These are phyloP conservation scores for Aspergillus flavus DNA, from an alignment of 2,329 filamentous ascomycete genomes.

Conservation along the genomic window DNA sequence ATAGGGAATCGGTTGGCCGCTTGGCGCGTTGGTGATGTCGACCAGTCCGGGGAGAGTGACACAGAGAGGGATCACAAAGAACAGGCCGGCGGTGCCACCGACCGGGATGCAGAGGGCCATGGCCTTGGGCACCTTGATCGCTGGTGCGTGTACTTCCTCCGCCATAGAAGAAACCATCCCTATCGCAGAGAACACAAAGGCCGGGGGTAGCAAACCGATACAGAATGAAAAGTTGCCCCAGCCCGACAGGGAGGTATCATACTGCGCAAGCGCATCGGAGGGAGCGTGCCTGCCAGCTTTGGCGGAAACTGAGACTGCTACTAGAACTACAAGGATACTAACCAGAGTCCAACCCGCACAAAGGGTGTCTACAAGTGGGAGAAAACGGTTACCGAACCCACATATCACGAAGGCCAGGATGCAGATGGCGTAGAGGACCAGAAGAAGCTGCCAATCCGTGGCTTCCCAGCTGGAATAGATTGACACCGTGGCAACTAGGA, in stretches of 20 bases:
- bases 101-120: constrained; percentile 57
- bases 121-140: constrained; percentile 55
- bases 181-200: constrained; percentile 62
- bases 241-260: constrained; percentile 58
- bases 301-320: constrained; percentile 58
- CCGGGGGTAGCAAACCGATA: constrained; percentile 62
- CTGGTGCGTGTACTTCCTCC: constrained; percentile 58
- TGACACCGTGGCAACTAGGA: constrained; percentile 55
- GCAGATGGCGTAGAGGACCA: constrained; percentile 72
- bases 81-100: constrained; percentile 56
- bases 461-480: constrained; percentile 58
- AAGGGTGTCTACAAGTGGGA: constrained; percentile 64
- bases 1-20: constrained; percentile 54
- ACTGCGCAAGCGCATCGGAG: constrained; percentile 57
- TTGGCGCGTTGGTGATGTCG: constrained; percentile 50
- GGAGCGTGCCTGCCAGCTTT: constrained; percentile 56
- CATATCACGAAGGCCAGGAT: constrained; percentile 67
- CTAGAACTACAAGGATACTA: constrained; percentile 60
- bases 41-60: constrained; percentile 52
- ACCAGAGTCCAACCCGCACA: constrained; percentile 59
- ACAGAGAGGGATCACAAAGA: constrained; percentile 60
- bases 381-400: constrained; percentile 66
- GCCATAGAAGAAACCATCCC: constrained; percentile 67
- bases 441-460: constrained; percentile 66
- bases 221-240: constrained; percentile 65